Percentiles rank a stretch among this genome's conserved stretches.
Evolutionary conservation across 192 early-diverging fungal species (phyloP).

Genomic region (Funneliformis mosseae): DNA sequence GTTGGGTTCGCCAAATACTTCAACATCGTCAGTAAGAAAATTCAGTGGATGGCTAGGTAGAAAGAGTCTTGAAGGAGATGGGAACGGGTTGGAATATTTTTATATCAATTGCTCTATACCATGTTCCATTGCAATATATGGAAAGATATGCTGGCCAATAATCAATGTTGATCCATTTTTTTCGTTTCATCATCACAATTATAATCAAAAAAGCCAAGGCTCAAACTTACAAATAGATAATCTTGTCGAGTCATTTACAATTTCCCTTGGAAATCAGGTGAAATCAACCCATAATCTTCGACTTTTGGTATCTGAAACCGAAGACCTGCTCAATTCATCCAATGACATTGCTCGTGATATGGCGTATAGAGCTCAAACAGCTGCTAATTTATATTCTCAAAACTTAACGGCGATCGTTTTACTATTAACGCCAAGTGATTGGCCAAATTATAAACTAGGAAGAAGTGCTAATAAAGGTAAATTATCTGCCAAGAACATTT

Average conservation of each 20-base stretch:
- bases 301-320: conserved; percentile 55
- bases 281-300: conserved; percentile 73
- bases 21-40: conserved; percentile 45
- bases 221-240: conserved; percentile 13
- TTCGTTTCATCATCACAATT: neutral
- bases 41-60: conserved; percentile 64
- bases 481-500: neutral
- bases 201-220: neutral
- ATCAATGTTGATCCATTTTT: neutral
- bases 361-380: conserved; percentile 70
- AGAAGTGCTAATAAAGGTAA: conserved; percentile 58
- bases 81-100: conserved; percentile 44
- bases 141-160: neutral
- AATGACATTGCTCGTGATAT: conserved; percentile 52
- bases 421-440: conserved; percentile 51
- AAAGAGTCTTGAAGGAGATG: conserved; percentile 59
- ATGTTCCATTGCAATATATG: neutral
- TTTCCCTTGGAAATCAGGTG: conserved; percentile 74
- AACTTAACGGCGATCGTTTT: conserved; percentile 62
- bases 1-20: conserved; percentile 47
- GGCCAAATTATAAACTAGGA: conserved; percentile 59
- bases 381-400: conserved; percentile 63
- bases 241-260: conserved; percentile 75
- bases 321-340: conserved; percentile 48
- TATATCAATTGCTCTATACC: neutral